Evolutionary conservation across 768 basidiomycete genomes (phyloP), one percentile per base, ranked within the genome.

Genomic region (Auricularia sp.): DNA sequence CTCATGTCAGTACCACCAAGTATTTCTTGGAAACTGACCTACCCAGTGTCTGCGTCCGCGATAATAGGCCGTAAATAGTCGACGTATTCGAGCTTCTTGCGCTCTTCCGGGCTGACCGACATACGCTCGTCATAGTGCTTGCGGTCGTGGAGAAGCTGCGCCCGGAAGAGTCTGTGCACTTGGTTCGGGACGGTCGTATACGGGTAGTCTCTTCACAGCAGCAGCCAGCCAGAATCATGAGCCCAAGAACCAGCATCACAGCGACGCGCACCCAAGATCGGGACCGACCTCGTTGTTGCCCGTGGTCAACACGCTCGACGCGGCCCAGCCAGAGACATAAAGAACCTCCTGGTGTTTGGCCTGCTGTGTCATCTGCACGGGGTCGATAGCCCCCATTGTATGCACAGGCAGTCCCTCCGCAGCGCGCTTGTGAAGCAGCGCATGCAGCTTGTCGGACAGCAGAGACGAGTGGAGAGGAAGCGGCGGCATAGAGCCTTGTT

Each of bases 171-270:
- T 61, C 92, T 83, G 64, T 96, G 90, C 0, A 97, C 94, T 73
- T 96, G 94, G 73, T 97, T 96, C 29, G 95, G 94, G 16, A 98
- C 93, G 1, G 94, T 96, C 10, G 93, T 94, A 75, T 97, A 97
- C 1, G 94, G 93, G 73, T 97, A 96, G 75, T 98, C 95, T 42
- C 88, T 94, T 66, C 3, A 59, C 29, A 54, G 11, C 29, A 42
- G 54, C 44, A 58, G 56, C 24, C 59, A 63, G 35, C 24, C 37
- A 47, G 36, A 34, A 42, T 35, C 59, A 21, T 35, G 3, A 65
- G 24, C 29, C 29, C 29, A 45, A 18, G 16, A n/a, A 51, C 65
- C 47, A 34, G 24, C 54, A 37, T 1, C 18, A 61, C 3, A 54
- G 61, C 11, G n/a, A 36, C 42, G 67, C 76, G 63, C 69, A 85